A percentile compares a stretch with the other conserved stretches of the same genome.
Evolutionary conservation across 2,329 filamentous ascomycete genomes (phyloP).

Genomic region (Fusarium brachygibbosum): DNA sequence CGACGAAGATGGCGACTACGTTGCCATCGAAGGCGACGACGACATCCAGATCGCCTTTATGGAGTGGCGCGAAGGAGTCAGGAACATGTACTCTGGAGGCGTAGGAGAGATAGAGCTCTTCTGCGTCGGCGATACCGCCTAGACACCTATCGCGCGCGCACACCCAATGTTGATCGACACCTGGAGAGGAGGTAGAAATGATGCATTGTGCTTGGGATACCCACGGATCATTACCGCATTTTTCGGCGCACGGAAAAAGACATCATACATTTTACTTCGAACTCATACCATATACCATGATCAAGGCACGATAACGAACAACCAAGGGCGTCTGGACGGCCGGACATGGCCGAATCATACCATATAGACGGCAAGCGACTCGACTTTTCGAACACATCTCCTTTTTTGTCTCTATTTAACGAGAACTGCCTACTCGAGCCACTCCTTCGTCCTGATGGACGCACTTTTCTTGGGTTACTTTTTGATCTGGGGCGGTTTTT

Average conservation of each 20-base stretch:
- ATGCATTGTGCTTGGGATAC: constrained; percentile 50
- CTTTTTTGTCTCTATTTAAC: constrained; percentile 36
- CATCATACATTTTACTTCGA: constrained; percentile 46
- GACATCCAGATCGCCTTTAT: constrained; percentile 96
- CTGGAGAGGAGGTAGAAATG: constrained; percentile 37
- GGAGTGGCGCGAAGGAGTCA: constrained; percentile 84
- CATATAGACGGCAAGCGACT: constrained; percentile 54
- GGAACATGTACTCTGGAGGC: constrained; percentile 71
- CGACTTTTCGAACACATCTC: constrained; percentile 39
- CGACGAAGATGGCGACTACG: constrained; percentile 92
- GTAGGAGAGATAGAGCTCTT: constrained; percentile 93
- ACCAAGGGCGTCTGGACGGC: constrained; percentile 45
- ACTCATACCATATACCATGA: constrained; percentile 26
- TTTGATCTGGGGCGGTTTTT: constrained; percentile 26
- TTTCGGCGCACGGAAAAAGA: constrained; percentile 51
- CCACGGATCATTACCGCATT: constrained; percentile 51
- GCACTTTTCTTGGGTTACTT: constrained; percentile 40
- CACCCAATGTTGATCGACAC: constrained; percentile 22
- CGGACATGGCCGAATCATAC: constrained; percentile 41
- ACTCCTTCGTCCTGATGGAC: constrained; percentile 30
- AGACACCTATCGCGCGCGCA: constrained; percentile 23
- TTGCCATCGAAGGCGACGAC: constrained; percentile 94
- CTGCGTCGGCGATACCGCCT: constrained; percentile 70
- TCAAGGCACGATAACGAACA: constrained; percentile 46
- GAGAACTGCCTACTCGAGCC: constrained; percentile 36